phyloP scores from a whole-genome alignment of 2,329 filamentous ascomycete genomes.

The Arthrobotrys pseudoclavata region DNA sequence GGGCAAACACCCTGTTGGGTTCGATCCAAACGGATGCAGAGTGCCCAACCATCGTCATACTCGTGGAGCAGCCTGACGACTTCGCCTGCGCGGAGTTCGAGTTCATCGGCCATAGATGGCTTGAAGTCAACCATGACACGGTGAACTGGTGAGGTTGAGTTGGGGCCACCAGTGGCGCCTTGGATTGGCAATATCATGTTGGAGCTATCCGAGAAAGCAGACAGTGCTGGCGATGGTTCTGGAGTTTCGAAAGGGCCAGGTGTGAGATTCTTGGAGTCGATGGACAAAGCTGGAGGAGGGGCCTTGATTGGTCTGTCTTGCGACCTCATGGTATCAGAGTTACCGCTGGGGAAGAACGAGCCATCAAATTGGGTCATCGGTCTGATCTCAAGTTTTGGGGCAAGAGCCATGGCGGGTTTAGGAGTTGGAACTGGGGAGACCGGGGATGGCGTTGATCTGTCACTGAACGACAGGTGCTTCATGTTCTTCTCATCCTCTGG shows the following conservation, averaged over 20 bases:
- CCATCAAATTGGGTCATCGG: constrained; percentile 65
- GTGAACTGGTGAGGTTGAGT: constrained; percentile 75
- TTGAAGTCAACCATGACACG: constrained; percentile 95
- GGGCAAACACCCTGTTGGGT: constrained; percentile 93
- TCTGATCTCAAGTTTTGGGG: constrained; percentile 68
- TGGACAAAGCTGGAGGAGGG: constrained; percentile 62
- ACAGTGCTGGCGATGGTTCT: constrained; percentile 59
- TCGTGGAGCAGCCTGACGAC: constrained; percentile 91
- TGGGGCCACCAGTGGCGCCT: constrained; percentile 34
- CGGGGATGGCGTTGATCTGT: constrained; percentile 64
- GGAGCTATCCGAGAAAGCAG: constrained; percentile 59
- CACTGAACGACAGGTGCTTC: constrained; percentile 60
- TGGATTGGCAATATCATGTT: constrained; percentile 56
- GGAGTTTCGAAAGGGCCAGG: constrained; percentile 64
- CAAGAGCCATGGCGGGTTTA: constrained; percentile 65
- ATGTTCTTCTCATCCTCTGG: constrained; percentile 75
- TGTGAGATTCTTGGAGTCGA: constrained; percentile 63
- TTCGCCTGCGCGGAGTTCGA: constrained; percentile 83
- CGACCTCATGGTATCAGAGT: constrained; percentile 60
- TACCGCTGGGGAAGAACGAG: constrained; percentile 53
- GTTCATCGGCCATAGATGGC: constrained; percentile 91
- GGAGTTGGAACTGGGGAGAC: constrained; percentile 66
- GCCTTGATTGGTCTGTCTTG: constrained; percentile 70
- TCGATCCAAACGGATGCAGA: constrained; percentile 90
- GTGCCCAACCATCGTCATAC: constrained; percentile 98